Evolutionary conservation across 768 basidiomycete genomes (phyloP).

Genomic region (Roridomyces roridus): DNA sequence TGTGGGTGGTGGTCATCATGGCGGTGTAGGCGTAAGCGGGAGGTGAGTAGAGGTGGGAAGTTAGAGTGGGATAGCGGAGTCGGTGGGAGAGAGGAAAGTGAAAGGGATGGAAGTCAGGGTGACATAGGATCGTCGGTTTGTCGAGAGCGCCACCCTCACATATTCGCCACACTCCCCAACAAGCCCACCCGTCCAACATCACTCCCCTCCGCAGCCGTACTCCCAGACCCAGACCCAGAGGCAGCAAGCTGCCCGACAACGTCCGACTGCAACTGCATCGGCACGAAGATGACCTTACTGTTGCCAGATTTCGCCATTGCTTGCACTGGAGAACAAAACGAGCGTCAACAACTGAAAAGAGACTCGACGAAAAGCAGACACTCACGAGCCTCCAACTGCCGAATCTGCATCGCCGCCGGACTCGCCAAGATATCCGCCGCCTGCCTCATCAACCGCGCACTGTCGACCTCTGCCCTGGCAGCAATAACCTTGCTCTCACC

Average conservation of each 20-base stretch:
- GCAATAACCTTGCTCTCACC: slow-evolving; percentile 98
- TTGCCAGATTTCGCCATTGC: too few species aligned
- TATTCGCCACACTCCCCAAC: slow-evolving; percentile 19
- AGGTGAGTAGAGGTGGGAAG: too few species aligned
- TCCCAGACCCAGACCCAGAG: not conserved
- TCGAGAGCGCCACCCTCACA: too few species aligned
- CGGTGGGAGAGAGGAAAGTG: too few species aligned
- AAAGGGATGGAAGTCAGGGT: too few species aligned
- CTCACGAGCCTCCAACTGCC: slow-evolving; percentile 87
- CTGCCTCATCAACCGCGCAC: slow-evolving; percentile 94
- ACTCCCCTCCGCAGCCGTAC: not conserved
- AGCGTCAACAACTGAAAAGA: not conserved
- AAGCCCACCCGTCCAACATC: slow-evolving; percentile 17
- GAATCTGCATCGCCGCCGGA: slow-evolving; percentile 97
- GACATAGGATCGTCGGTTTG: too few species aligned
- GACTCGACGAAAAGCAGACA: slow-evolving; percentile 19
- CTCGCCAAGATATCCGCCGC: slow-evolving; percentile 94
- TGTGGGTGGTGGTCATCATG: too few species aligned
- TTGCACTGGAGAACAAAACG: slow-evolving; percentile 66
- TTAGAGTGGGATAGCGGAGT: too few species aligned
- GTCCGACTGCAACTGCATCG: too few species aligned
- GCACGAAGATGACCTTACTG: too few species aligned
- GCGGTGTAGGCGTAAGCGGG: too few species aligned
- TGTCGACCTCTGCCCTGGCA: slow-evolving; percentile 93
- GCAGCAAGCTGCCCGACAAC: too few species aligned